Evolutionary conservation across 257 asterid species (phyloP).

Genomic region (Rehmannia glutinosa): DNA sequence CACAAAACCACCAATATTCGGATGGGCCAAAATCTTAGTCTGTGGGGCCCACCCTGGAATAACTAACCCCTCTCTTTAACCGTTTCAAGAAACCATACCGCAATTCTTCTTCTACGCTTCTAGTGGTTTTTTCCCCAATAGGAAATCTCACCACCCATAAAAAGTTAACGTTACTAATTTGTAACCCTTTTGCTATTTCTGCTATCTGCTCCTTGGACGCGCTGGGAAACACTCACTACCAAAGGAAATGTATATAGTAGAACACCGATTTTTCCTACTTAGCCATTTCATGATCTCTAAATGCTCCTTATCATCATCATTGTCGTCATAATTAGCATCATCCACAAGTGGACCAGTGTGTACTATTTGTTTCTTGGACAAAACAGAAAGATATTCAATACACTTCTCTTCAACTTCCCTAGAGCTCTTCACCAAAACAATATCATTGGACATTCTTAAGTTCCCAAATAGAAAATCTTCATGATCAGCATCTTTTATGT

Average conservation of each 20-base stretch:
- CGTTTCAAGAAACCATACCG: conserved; percentile 23
- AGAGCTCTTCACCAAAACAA: conserved; percentile 24
- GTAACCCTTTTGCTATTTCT: conserved; percentile 25
- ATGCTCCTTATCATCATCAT: not conserved
- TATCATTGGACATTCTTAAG: not conserved
- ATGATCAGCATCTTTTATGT: conserved; percentile 4
- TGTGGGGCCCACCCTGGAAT: conserved; percentile 35
- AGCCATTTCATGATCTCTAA: conserved; percentile 29
- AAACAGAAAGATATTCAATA: conserved; percentile 24
- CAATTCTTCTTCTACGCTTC: conserved; percentile 1
- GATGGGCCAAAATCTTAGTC: conserved; percentile 19
- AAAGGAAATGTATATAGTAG: conserved; percentile 31
- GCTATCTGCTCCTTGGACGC: conserved; percentile 20
- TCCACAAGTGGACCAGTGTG: conserved; percentile 30
- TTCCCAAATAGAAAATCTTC: conserved; percentile 12
- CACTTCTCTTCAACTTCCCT: conserved; percentile 25
- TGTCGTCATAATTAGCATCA: not conserved
- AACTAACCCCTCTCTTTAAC: conserved; percentile 15
- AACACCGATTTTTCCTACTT: conserved; percentile 7
- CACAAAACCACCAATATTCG: conserved; percentile 29
- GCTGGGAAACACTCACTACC: conserved; percentile 37
- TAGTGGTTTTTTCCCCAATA: not conserved
- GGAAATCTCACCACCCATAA: conserved; percentile 33
- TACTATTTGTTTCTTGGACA: conserved; percentile 20
- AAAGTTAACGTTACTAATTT: conserved; percentile 20